Evolutionary conservation across 495 filamentous ascomycete genomes (phyloP), one percentile per base, ranked within the genome.

Genomic region (Penicillium lagena): DNA sequence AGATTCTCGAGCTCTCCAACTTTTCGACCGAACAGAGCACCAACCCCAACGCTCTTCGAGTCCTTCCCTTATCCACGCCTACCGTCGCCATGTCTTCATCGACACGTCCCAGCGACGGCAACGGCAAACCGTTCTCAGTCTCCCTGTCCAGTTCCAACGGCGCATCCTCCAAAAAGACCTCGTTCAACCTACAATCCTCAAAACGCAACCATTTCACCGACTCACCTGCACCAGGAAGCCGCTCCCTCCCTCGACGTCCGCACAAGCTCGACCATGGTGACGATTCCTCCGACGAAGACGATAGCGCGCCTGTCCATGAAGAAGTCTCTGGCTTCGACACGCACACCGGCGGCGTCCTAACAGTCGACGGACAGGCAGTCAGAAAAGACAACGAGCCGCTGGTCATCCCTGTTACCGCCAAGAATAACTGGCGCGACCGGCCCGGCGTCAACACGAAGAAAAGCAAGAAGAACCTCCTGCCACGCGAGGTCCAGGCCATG

Each of bases 371-470:
- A 11, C 31, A 48, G 12, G 41, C 51, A 28, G 49, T 54, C 8
- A 58, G 49, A 32, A 46, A 64, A 29, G 62, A 53, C 12, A 70
- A 75, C 38, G 58, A 62, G 40, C 73, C 76, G 10, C 64, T 87
- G 17, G 73, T 87, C 17, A 93, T 93, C 42, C 71, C 71, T 10
- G 75, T 75, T 10, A 72, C 81, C 45, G 75, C 73, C 59, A 86
- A 85, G 58, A 79, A 83, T 39, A 80, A 89, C 56, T 88, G 85
- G 86, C 79, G 81, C 54, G 81, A 82, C 45, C 59, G 70, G 9
- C 49, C 68, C 1, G 68, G 68, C 8, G 43, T 55, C 4, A 71
- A 70, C 45, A 76, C 82, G 37, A 69, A 68, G 41, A 78, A 76
- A 41, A 70, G 71, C 39, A 64, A 67, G 47, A 71, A 70, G 56